phyloP scores from a whole-genome alignment of 2,329 filamentous ascomycete species.

The Colletotrichum karsti region DNA sequence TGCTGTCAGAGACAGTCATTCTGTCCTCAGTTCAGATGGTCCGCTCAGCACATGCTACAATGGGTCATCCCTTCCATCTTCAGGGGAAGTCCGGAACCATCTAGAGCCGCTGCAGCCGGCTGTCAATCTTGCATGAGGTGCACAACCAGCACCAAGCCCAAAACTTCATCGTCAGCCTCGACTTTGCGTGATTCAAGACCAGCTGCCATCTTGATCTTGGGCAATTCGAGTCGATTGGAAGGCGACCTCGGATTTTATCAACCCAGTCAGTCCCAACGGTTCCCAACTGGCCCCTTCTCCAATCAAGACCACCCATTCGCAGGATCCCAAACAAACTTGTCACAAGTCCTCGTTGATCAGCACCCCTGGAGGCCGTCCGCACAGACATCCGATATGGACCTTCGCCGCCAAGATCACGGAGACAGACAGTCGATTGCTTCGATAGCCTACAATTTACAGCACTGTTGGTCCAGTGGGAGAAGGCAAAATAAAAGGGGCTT shows the following conservation, averaged over 20 bases:
- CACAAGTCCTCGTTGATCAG: slow-evolving; percentile 24
- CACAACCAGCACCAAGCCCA: background rate
- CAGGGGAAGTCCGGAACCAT: slow-evolving; percentile 4
- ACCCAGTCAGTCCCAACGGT: no score
- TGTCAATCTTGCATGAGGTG: slow-evolving; percentile 24
- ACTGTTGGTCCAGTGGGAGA: background rate
- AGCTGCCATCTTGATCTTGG: slow-evolving; percentile 2
- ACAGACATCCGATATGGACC: slow-evolving; percentile 3
- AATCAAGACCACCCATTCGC: slow-evolving; percentile 11
- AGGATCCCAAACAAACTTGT: slow-evolving; percentile 27
- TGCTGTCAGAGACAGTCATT: background rate
- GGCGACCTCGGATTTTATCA: background rate
- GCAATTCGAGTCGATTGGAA: background rate
- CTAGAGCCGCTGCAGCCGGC: slow-evolving; percentile 10
- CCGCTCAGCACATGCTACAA: slow-evolving; percentile 1
- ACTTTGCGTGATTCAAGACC: background rate
- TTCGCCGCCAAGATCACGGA: background rate
- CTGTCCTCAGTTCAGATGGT: background rate
- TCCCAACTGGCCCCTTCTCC: background rate
- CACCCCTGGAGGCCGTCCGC: background rate
- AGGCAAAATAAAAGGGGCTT: background rate
- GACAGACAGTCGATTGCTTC: background rate
- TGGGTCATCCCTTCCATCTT: slow-evolving; percentile 12
- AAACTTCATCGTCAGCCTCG: background rate
- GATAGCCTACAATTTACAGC: background rate